Conservation (phyloP, 1,284 basidiomycete species). For the Pterulicium gracile region DNA sequence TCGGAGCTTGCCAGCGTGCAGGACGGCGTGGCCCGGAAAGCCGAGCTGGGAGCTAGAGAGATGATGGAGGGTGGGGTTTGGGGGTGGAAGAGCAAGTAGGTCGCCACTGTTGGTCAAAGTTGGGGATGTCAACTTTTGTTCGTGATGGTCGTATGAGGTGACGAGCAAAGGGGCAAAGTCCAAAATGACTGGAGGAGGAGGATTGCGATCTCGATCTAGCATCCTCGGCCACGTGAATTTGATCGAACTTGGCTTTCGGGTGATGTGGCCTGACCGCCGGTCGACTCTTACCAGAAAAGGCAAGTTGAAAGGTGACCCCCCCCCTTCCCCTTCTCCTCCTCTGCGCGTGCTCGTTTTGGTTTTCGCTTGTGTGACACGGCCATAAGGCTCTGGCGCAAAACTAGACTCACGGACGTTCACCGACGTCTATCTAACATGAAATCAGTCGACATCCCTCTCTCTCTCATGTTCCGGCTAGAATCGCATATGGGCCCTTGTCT, state of each 20-base stretch:
- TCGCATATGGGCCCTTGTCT: not conserved
- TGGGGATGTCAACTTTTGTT: too few relatives aligned
- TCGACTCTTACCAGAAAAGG: not conserved
- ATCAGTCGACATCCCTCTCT: not conserved
- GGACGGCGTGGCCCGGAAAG: not conserved
- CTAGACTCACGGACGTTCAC: conserved; percentile 1
- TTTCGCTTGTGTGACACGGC: not conserved
- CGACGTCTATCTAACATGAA: conserved; percentile 2
- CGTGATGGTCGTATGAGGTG: not conserved
- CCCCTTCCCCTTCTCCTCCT: not conserved
- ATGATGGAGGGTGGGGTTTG: not conserved
- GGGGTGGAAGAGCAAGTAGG: not conserved
- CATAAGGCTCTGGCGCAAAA: not conserved
- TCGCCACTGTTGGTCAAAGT: not conserved
- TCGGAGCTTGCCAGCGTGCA: not conserved
- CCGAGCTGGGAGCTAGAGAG: conserved; percentile 1
- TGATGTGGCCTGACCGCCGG: not conserved
- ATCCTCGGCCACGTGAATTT: not conserved
- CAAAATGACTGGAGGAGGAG: not conserved
- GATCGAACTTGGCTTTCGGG: not conserved
- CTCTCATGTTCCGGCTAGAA: not conserved
- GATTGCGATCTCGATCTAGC: not conserved
- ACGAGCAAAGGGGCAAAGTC: not conserved
- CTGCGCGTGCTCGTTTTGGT: not conserved
- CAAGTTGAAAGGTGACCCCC: not conserved